Percentiles rank a stretch among this genome's conserved stretches.
Conservation (phyloP, 176 grass and related monocot genomes). For the Zea mays region Zm-B73-REFERENCE-NAM-5.0 NC_050101.1:165296001-165296500, state of each 20-base stretch:
- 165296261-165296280: constrained; percentile 46
- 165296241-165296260: constrained; percentile 48
- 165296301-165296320: constrained; percentile 35
- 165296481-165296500: constrained; percentile 26
- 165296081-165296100: constrained; percentile 21
- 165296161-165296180: constrained; percentile 34
- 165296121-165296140: constrained; percentile 24
- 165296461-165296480: constrained; percentile 9
- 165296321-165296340: constrained; percentile 53
- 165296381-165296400: constrained; percentile 62
- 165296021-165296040: neutral
- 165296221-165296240: constrained; percentile 48
- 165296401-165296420: constrained; percentile 53
- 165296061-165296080: constrained; percentile 1
- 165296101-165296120: constrained; percentile 31
- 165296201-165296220: constrained; percentile 31
- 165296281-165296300: constrained; percentile 44
- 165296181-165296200: constrained; percentile 32
- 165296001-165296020: constrained; percentile 54
- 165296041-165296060: constrained; percentile 1
- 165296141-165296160: constrained; percentile 45
- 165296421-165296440: constrained; percentile 56
- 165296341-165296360: constrained; percentile 72
- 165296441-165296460: constrained; percentile 30
- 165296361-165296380: constrained; percentile 55